Percentiles rank a stretch among this genome's conserved stretches.
Evolutionary conservation across 2,329 filamentous ascomycete species (phyloP).

Genomic region (Ceratocystis alfenasii): DNA sequence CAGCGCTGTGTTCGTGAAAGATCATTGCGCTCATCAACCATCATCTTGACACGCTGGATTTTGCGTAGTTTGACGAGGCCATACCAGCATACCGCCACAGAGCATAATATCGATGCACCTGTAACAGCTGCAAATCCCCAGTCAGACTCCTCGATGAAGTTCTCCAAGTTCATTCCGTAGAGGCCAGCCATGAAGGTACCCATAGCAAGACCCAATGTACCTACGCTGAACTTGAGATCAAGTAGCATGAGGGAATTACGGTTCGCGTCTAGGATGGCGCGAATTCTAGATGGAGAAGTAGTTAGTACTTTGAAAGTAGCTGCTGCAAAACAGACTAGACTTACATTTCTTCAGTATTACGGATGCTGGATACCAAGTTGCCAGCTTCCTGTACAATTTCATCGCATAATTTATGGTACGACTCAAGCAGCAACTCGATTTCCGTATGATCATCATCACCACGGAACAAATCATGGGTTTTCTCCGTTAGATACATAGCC

Average conservation of each 20-base stretch:
- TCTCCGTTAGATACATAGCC: constrained; percentile 91
- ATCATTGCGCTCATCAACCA: constrained; percentile 33
- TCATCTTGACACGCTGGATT: constrained; percentile 84
- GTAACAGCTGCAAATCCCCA: constrained; percentile 74
- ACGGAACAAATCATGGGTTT: constrained; percentile 58
- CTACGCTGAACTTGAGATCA: constrained; percentile 91
- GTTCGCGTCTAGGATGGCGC: constrained; percentile 94
- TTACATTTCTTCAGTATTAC: constrained; percentile 97
- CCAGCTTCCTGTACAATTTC: constrained; percentile 94
- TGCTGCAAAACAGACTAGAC: constrained; percentile 27
- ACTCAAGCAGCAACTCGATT: constrained; percentile 91
- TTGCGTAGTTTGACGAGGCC: constrained; percentile 72
- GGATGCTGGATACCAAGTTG: constrained; percentile 84
- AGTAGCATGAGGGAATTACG: constrained; percentile 96
- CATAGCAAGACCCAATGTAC: constrained; percentile 84
- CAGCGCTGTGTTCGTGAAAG: constrained; percentile 33
- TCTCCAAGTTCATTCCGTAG: constrained; percentile 99
- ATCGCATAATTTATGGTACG: constrained; percentile 94
- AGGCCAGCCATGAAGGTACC: constrained; percentile 94
- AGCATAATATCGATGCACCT: constrained; percentile 56
- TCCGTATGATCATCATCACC: constrained; percentile 85
- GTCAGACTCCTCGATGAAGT: constrained; percentile 91
- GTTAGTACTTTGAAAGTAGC: constrained; percentile 24
- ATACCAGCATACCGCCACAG: constrained; percentile 67
- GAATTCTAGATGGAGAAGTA: constrained; percentile 48